Conservation (phyloP, 441 rosid genomes). For the Mallotus japonicus region DNA sequence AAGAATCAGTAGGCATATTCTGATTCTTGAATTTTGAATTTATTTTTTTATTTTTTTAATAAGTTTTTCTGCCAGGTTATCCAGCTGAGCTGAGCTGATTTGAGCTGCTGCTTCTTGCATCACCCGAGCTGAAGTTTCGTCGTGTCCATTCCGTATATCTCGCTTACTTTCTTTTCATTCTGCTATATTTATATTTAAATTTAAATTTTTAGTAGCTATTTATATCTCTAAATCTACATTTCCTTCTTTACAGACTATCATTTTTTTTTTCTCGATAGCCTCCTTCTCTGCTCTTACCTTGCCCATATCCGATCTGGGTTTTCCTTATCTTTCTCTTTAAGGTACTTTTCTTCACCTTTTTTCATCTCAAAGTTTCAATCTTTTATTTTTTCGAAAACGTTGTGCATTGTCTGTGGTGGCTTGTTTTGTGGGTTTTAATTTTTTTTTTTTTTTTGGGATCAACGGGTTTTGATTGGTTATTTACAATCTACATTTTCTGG, state of each 20-base stretch:
- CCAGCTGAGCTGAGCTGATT: neutral
- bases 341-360: constrained; percentile 7
- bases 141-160: constrained; percentile 19
- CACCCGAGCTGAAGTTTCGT: neutral
- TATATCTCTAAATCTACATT: neutral
- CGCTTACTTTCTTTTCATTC: constrained; percentile 9
- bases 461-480: neutral
- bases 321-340: constrained; percentile 15
- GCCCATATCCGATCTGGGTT: constrained; percentile 21
- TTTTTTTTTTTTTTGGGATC: too few species aligned
- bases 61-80: neutral
- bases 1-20: too few species aligned
- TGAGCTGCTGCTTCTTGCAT: neutral
- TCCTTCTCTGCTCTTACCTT: constrained; percentile 8
- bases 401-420: neutral
- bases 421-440: neutral
- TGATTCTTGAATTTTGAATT: too few species aligned
- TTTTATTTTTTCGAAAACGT: constrained; percentile 13
- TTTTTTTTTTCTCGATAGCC: neutral
- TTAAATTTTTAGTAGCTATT: neutral
- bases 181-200: neutral
- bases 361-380: neutral
- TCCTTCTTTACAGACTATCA: neutral
- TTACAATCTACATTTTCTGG: constrained; percentile 8
- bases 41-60: too few species aligned